Conservation (phyloP, 495 filamentous ascomycete genomes). For the Neurospora terricola region DNA sequence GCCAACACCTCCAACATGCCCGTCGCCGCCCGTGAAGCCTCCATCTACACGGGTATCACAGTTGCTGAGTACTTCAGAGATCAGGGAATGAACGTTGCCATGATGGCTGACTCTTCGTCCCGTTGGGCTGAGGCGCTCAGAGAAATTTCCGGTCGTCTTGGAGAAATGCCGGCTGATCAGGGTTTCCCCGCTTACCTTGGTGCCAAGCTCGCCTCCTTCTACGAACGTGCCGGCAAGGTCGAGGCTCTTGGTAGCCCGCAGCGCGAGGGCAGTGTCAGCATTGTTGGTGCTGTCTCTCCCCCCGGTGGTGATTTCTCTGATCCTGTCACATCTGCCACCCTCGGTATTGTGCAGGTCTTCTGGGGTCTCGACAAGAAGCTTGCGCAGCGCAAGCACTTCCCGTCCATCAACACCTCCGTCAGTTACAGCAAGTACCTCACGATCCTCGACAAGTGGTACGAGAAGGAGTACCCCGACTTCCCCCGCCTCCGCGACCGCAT, state of each 20-base stretch:
- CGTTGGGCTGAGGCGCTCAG: conserved; percentile 97
- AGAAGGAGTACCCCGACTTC: conserved; percentile 88
- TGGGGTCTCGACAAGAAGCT: conserved; percentile 99
- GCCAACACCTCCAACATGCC: conserved; percentile 99
- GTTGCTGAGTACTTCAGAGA: conserved; percentile 98
- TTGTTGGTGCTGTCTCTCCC: conserved; percentile 94
- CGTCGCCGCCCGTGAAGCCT: conserved; percentile 95
- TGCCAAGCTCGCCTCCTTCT: conserved; percentile 96
- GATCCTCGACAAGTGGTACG: conserved; percentile 83
- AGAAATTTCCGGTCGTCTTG: conserved; percentile 97
- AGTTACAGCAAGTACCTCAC: conserved; percentile 96
- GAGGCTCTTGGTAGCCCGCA: conserved; percentile 78
- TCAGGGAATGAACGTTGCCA: conserved; percentile 93
- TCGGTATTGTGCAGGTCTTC: conserved; percentile 98
- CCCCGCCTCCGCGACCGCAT: conserved; percentile 85
- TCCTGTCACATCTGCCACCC: conserved; percentile 87
- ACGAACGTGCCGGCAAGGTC: conserved; percentile 91
- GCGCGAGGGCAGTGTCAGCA: conserved; percentile 84
- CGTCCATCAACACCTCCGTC: conserved; percentile 89
- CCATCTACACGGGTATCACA: conserved; percentile 98
- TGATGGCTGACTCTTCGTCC: conserved; percentile 99
- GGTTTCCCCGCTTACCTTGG: conserved; percentile 97
- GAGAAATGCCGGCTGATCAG: conserved; percentile 99
- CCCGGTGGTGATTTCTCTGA: conserved; percentile 99
- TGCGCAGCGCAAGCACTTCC: conserved; percentile 98